Evolutionary conservation across 169 alveolate genomes (phyloP), one percentile per base, ranked within the genome.

Genomic region (Hepatocystis sp.): DNA sequence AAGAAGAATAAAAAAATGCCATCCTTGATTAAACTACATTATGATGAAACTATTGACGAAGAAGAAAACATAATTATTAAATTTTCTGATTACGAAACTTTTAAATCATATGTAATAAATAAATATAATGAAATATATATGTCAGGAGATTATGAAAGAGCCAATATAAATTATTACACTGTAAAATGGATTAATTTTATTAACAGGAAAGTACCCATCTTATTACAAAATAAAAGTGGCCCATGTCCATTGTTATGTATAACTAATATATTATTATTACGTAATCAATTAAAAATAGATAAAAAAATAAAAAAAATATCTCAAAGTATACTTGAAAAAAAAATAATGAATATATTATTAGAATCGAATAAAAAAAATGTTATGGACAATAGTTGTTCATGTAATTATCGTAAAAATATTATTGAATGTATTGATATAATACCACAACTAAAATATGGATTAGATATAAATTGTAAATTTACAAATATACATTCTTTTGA

Each of bases 201-300:
- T 34, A 78, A 66, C 39, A 61, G 88, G 17, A 66, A 76, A 34
- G 84, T 76, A 11, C 84, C 91, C 1, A 68, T 66, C 17, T 65
- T 85, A 27, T 47, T 85, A 11, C 91, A 85, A 56, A 85, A 78
- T 46, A 66, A 85, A 39, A 85, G 61, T 52, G 91, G 91, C 1
- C 71, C 91, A 27, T 85, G 91, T 30, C 91, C 91, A 2, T 88
- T 85, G 4, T 61, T 85, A 10, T 76, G 88, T 40, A 78, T 85
- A 13, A 47, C 91, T 11, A 85, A 85, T 60, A 78, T 85, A 15
- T 40, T 85, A 25, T 44, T 85, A 10, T 34, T 85, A 34, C 78
- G 91, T 27, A 85, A 85, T 58, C 84, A 85, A 51, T 11, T 85
- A 53, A 84, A 85, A 15, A 64, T 85, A n/a, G 85, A 85, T 60